Percentiles rank a stretch among this genome's conserved stretches.
Evolutionary conservation across 1,284 basidiomycete genomes (phyloP).

Genomic region (Fomes fomentarius): DNA sequence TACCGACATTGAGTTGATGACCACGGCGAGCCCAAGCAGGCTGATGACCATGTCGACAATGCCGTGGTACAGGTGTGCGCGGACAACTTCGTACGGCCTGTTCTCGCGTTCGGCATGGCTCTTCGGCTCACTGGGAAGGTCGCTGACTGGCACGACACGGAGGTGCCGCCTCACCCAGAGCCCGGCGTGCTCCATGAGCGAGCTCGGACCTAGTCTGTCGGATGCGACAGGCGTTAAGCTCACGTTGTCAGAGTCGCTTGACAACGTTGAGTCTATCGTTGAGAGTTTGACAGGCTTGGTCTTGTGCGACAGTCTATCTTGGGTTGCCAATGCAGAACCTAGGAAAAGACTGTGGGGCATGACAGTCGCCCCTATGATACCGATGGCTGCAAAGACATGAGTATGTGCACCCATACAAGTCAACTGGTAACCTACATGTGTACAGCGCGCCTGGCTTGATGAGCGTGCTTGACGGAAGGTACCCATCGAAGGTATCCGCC

Average conservation of each 20-base stretch:
- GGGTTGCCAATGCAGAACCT: slow-evolving; percentile 83
- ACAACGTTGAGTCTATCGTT: slow-evolving; percentile 12
- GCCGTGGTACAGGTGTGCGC: slow-evolving; percentile 79
- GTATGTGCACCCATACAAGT: background rate
- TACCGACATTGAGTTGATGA: slow-evolving; percentile 81
- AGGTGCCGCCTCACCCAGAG: slow-evolving; percentile 19
- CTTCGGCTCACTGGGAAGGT: slow-evolving; percentile 22
- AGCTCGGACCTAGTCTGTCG: slow-evolving; percentile 1
- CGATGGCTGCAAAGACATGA: slow-evolving; percentile 58
- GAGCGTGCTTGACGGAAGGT: slow-evolving; percentile 74
- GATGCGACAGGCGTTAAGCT: background rate
- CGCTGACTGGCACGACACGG: slow-evolving; percentile 24
- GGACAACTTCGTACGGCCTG: slow-evolving; percentile 69
- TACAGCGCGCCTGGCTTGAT: slow-evolving; percentile 74
- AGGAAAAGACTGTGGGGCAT: slow-evolving; percentile 94
- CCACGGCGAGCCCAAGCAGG: slow-evolving; percentile 81
- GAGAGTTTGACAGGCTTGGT: slow-evolving; percentile 1
- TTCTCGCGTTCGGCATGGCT: slow-evolving; percentile 52
- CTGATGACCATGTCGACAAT: slow-evolving; percentile 67
- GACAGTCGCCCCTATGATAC: slow-evolving; percentile 82
- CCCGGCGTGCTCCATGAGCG: background rate
- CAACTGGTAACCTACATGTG: slow-evolving; percentile 55
- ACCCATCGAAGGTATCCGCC: slow-evolving; percentile 84
- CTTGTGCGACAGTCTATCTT: slow-evolving; percentile 59
- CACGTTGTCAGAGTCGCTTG: slow-evolving; percentile 14